Base-by-base conservation (phyloP, 129 eudicot species). In the Heracleum sosnowskyi region DNA sequence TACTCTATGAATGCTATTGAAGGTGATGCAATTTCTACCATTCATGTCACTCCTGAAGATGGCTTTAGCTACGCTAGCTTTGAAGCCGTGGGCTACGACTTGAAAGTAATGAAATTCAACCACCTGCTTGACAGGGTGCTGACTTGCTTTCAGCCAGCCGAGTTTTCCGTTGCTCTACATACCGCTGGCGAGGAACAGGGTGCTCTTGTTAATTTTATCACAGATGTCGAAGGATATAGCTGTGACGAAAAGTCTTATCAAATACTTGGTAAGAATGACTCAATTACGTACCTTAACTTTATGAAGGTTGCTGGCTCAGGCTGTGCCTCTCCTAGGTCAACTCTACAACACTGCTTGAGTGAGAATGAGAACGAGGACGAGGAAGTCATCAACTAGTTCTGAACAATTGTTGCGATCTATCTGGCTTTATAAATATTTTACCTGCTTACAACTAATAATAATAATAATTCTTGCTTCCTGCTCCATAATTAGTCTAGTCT, bases 41-140 rank as follows among this genome's bases (percentile, higher is more conserved):
- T 93, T 79, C 98, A 93, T 75, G 92, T 93, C 34, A 93, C 98
- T 5, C 98, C 98, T 8, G 98, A 93, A 81, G 98, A 93, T 44
- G 97, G 91, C 42, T 93, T 93, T 80, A 93, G 98, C 64, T 93
- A 93, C 8, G 93, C 97, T 9, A 93, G 98, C 33, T 93, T 93
- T 78, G 98, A 93, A 88, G 94, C 97, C 4, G 88, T 81, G 39
- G 98, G 97, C 6, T 93, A 91, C 42, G 89, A 91, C 76, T 87
- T 89, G 24, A 84, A 80, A 2, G 68, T 42, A 4, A 55, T 88
- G 77, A 86, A 84, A 68, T 74, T 91, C 87, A 44, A 55, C 49
- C 57, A 17, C 68, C 75, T 93, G 80, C 18, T 93, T 44, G 87
- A 91, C 55, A 84, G 97, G 89, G 98, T 93, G 18, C 77, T 91